phyloP scores from a whole-genome alignment of 176 grass and related monocot genomes.

The Pontederia crassipes region DNA sequence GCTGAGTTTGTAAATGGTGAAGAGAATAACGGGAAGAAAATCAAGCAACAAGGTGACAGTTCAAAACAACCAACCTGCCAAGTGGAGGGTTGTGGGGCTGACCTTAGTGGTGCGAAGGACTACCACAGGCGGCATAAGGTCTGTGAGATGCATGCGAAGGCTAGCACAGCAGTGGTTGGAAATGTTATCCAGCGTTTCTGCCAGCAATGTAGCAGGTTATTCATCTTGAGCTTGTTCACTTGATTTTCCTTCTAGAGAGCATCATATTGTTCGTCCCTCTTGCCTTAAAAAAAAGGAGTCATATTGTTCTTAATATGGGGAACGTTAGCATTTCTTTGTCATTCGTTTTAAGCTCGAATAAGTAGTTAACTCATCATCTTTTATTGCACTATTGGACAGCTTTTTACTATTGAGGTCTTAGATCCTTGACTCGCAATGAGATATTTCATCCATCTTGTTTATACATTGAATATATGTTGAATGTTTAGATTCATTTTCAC shows the following conservation, averaged over 20 bases:
- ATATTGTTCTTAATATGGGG: too few relatives aligned
- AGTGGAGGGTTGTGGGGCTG: constrained; percentile 49
- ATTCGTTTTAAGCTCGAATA: too few relatives aligned
- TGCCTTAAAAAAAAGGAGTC: too few relatives aligned
- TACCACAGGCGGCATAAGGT: constrained; percentile 83
- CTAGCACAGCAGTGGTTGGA: constrained; percentile 26
- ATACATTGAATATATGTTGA: too few relatives aligned
- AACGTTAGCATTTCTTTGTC: too few relatives aligned
- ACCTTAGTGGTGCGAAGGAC: constrained; percentile 42
- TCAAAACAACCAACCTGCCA: constrained; percentile 37
- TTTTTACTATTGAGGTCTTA: too few relatives aligned
- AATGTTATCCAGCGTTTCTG: constrained; percentile 60
- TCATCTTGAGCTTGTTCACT: constrained; percentile 2
- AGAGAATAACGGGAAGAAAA: constrained; percentile 24
- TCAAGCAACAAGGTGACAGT: constrained; percentile 7
- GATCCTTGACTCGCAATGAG: too few relatives aligned
- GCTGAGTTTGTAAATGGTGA: constrained; percentile 22
- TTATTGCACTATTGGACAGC: too few relatives aligned
- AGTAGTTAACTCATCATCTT: too few relatives aligned
- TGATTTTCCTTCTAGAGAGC: not conserved
- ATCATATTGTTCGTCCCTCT: too few relatives aligned
- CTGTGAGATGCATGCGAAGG: constrained; percentile 60
- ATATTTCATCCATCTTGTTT: too few relatives aligned
- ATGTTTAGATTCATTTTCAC: too few relatives aligned
- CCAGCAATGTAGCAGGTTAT: constrained; percentile 89